These are phyloP conservation scores for Penicillium sp. DNA, from an alignment of 2,329 filamentous ascomycete species.

Conservation along the genomic window DNA sequence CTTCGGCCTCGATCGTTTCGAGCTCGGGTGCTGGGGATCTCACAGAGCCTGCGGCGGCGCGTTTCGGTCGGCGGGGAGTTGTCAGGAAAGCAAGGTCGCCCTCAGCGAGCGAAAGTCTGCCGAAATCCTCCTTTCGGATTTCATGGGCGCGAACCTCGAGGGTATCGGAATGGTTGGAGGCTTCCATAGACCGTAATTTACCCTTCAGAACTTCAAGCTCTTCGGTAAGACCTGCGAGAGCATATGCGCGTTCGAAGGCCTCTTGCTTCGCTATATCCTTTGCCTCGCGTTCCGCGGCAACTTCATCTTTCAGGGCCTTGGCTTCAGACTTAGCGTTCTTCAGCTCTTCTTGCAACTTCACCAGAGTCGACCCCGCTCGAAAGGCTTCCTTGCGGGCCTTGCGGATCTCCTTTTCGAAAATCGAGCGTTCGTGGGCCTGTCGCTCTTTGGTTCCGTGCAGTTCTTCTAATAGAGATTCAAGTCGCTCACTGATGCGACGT, in stretches of 20 bases:
- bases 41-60: slow-evolving; percentile 34
- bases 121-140: slow-evolving; percentile 32
- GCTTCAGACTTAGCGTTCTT: slow-evolving; percentile 49
- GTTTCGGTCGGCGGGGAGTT: slow-evolving; percentile 39
- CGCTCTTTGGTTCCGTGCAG: slow-evolving; percentile 56
- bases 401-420: slow-evolving; percentile 63
- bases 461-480: slow-evolving; percentile 56
- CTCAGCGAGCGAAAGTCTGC: slow-evolving; percentile 34
- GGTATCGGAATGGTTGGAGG: slow-evolving; percentile 38
- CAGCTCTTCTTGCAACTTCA: slow-evolving; percentile 59
- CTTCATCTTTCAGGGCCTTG: slow-evolving; percentile 57
- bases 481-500: slow-evolving; percentile 48
- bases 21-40: slow-evolving; percentile 21
- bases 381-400: slow-evolving; percentile 62
- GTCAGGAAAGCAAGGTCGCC: slow-evolving; percentile 38
- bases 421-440: slow-evolving; percentile 49
- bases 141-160: slow-evolving; percentile 40
- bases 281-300: slow-evolving; percentile 53
- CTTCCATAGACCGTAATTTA: slow-evolving; percentile 44
- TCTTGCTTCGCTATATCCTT: slow-evolving; percentile 53
- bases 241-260: slow-evolving; percentile 52
- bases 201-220: slow-evolving; percentile 50
- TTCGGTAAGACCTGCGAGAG: slow-evolving; percentile 49
- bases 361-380: slow-evolving; percentile 57
- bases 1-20: slow-evolving; percentile 18